Conservation (phyloP, 2,329 filamentous ascomycete species). For the Exutisphaerella laricina region DNA sequence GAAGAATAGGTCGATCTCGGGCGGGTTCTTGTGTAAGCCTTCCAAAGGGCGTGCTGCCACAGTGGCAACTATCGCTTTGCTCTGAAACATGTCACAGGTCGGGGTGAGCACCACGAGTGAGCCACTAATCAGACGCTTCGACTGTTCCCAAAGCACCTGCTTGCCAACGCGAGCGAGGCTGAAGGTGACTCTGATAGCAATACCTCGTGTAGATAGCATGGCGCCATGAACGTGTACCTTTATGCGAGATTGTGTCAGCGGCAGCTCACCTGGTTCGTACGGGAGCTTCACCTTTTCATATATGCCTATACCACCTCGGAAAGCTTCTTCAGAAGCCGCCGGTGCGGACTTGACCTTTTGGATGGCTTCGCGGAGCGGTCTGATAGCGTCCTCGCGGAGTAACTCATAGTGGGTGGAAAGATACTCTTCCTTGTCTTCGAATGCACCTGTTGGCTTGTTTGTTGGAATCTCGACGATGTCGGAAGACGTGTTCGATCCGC, state of each 20-base stretch:
- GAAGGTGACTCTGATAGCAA: constrained; percentile 65
- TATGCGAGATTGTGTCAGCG: not conserved
- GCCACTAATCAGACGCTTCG: constrained; percentile 52
- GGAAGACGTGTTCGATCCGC: constrained; percentile 11
- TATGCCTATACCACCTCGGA: constrained; percentile 45
- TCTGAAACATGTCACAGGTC: constrained; percentile 56
- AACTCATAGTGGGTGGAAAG: constrained; percentile 69
- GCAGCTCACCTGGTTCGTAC: too few species aligned
- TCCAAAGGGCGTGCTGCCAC: constrained; percentile 64
- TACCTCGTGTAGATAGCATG: constrained; percentile 56
- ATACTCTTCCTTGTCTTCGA: constrained; percentile 59
- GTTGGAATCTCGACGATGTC: constrained; percentile 17
- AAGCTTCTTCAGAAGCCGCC: constrained; percentile 50
- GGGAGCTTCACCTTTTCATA: constrained; percentile 76
- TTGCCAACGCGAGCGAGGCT: constrained; percentile 61
- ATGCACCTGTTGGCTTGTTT: constrained; percentile 55
- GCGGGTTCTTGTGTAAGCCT: constrained; percentile 59
- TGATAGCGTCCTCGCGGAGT: constrained; percentile 66
- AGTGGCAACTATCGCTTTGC: constrained; percentile 61
- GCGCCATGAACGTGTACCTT: constrained; percentile 64
- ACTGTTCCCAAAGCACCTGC: constrained; percentile 62
- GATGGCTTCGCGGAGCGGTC: constrained; percentile 64
- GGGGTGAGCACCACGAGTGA: constrained; percentile 53
- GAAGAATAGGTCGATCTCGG: constrained; percentile 72
- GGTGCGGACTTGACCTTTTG: constrained; percentile 50